Base-by-base conservation (phyloP, 2,329 filamentous ascomycete genomes). In the Xylaria sp. region DNA sequence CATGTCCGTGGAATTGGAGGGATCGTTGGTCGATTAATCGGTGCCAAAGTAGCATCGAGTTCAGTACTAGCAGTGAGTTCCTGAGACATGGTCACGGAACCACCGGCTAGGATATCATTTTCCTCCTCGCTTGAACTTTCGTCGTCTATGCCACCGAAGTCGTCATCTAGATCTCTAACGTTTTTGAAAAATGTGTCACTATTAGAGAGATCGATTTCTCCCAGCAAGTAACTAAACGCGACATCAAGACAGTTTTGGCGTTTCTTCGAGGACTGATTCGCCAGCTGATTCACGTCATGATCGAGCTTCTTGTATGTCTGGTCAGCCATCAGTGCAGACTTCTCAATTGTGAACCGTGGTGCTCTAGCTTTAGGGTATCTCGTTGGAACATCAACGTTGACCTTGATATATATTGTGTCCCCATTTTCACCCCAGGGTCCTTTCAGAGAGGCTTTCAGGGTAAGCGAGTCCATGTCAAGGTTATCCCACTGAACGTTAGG, bases 81-180 rank as follows among this genome's bases (percentile, higher is more conserved):
- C 69, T 89, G 87, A 6, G 87, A 89, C 85, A 90, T 87, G 61
- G 85, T 84, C 13, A 83, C 85, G 9, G 85, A 86, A 20, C 83
- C 84, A 3, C 84, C 84, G 1, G 83, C 76, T 0, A 83, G 82
- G 11, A 86, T 85, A 27, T 85, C 82, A 51, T 82, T 82, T 70
- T 94, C 92, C 67, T 93, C 91, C 69, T 93, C 91, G 73, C 92
- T 96, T 2, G 93, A 97, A 71, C 92, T 95, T 70, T 96, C 93
- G 64, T 92, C 91, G 33, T 82, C 85, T 39, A 89, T 78, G 2
- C 81, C 87, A 65, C 85, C 86, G 5, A 87, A 74, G 53, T 84
- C 83, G 73, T 88, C 84, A 61, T 87, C 87, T 7, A 89, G 78
- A 70, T 92, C 89, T 70, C 89, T 85, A 11, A 90, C 87, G 68